These are phyloP conservation scores for Globisporangium orthogonon DNA, from an alignment of 352 stramenopile genomes.

Conservation along the genomic window DNA sequence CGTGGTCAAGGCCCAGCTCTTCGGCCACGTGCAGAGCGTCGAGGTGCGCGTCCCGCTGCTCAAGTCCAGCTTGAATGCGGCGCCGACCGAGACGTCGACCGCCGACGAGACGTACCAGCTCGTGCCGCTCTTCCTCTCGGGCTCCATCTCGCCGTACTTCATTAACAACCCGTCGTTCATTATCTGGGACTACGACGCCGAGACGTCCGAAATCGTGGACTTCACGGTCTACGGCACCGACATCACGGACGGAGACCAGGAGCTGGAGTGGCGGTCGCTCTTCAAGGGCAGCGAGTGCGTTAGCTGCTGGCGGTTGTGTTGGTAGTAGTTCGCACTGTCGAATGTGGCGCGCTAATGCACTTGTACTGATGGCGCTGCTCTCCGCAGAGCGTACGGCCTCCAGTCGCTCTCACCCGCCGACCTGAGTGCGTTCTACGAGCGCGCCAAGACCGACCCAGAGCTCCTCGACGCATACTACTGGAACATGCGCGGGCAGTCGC, in stretches of 20 bases:
- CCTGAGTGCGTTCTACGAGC: constrained; percentile 38
- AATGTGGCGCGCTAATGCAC: background rate
- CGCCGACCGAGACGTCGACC: constrained; percentile 1
- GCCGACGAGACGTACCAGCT: constrained; percentile 16
- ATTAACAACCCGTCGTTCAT: constrained; percentile 88
- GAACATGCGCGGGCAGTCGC: constrained; percentile 73
- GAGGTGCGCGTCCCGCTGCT: constrained; percentile 73
- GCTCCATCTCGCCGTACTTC: constrained; percentile 85
- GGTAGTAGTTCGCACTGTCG: no score
- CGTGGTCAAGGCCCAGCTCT: constrained; percentile 79
- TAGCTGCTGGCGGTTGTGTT: background rate
- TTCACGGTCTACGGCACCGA: constrained; percentile 69
- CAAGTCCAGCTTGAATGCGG: constrained; percentile 5
- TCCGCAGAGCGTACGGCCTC: constrained; percentile 39
- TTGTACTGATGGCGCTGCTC: background rate
- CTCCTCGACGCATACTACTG: constrained; percentile 69
- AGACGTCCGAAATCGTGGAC: constrained; percentile 62
- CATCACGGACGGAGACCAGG: constrained; percentile 30
- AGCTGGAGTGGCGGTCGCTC: constrained; percentile 40
- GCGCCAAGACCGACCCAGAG: constrained; percentile 34
- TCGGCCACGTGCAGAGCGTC: constrained; percentile 89
- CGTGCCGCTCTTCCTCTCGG: constrained; percentile 68
- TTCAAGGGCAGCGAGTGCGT: constrained; percentile 34
- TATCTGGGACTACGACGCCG: constrained; percentile 63
- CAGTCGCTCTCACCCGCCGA: constrained; percentile 32